phyloP scores from a whole-genome alignment of 306 rosid genomes.

The Malus sieversii region DNA sequence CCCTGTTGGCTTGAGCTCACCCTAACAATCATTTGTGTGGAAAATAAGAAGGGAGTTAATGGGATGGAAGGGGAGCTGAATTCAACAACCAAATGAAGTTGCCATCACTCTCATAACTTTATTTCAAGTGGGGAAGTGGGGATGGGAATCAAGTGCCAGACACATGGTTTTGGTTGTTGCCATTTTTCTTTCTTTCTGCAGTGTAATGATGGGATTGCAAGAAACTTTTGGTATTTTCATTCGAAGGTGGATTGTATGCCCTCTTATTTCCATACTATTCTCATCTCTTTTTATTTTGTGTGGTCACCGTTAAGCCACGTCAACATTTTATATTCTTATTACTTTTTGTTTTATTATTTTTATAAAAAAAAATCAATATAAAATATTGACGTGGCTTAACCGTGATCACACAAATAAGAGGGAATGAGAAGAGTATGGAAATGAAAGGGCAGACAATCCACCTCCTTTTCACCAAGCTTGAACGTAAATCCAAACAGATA shows the following conservation, averaged over 20 bases:
- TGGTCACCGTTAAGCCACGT: too few species aligned
- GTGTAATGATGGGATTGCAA: conserved; percentile 18
- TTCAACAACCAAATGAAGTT: background rate
- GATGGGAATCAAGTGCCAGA: conserved; percentile 25
- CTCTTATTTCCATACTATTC: too few species aligned
- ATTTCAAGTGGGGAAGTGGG: conserved; percentile 10
- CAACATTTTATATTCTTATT: too few species aligned
- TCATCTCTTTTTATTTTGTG: too few species aligned
- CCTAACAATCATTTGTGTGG: conserved; percentile 9
- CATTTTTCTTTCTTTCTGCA: background rate
- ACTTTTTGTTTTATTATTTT: too few species aligned
- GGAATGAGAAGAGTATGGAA: too few species aligned
- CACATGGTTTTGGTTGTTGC: conserved; percentile 21
- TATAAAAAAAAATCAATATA: too few species aligned
- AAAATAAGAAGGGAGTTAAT: conserved; percentile 15
- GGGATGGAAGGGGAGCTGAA: background rate
- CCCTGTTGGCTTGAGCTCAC: too few species aligned
- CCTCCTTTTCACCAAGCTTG: conserved; percentile 10
- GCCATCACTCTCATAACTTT: conserved; percentile 18
- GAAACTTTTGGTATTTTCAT: conserved; percentile 16
- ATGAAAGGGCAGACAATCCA: too few species aligned
- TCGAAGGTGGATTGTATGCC: too few species aligned
- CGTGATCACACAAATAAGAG: rapidly evolving
- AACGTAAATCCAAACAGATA: conserved; percentile 14
- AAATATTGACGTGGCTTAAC: too few species aligned